Evolutionary conservation across 2,329 filamentous ascomycete species (phyloP).

Genomic region (Colletotrichum tanaceti): DNA sequence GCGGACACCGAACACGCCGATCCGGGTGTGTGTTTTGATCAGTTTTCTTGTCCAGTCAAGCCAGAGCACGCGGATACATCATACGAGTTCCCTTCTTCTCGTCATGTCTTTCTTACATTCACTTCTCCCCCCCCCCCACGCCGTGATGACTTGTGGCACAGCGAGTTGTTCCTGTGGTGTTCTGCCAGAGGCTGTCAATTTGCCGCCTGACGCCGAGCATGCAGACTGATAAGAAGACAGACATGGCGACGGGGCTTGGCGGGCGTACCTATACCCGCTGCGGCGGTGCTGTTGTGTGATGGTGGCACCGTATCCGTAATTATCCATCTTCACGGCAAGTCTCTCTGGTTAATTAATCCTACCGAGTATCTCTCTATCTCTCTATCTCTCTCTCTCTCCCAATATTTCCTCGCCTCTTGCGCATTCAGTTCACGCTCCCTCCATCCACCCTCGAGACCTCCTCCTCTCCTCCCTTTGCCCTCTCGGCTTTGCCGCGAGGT

Average conservation of each 20-base stretch:
- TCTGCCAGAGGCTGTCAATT: too few relatives aligned
- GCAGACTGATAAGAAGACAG: background rate
- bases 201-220: background rate
- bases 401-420: background rate
- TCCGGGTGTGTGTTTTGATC: slow-evolving; percentile 8
- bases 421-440: background rate
- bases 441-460: too few relatives aligned
- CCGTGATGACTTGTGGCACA: background rate
- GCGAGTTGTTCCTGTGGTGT: background rate
- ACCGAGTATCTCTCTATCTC: background rate
- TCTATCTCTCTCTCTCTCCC: background rate
- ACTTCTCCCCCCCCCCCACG: too few relatives aligned
- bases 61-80: background rate
- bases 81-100: too few relatives aligned
- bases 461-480: slow-evolving; percentile 38
- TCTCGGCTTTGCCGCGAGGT: slow-evolving; percentile 48
- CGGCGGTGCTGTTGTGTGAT: slow-evolving; percentile 1
- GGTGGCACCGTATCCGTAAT: slow-evolving; percentile 13
- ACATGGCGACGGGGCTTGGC: background rate
- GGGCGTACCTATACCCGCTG: background rate
- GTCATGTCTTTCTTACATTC: background rate
- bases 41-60: background rate
- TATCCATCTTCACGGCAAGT: background rate
- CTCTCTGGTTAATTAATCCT: too few relatives aligned
- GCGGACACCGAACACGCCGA: slow-evolving; percentile 13